Conservation (phyloP, 2,329 filamentous ascomycete species). For the Paraphaeosphaeria minitans region DNA sequence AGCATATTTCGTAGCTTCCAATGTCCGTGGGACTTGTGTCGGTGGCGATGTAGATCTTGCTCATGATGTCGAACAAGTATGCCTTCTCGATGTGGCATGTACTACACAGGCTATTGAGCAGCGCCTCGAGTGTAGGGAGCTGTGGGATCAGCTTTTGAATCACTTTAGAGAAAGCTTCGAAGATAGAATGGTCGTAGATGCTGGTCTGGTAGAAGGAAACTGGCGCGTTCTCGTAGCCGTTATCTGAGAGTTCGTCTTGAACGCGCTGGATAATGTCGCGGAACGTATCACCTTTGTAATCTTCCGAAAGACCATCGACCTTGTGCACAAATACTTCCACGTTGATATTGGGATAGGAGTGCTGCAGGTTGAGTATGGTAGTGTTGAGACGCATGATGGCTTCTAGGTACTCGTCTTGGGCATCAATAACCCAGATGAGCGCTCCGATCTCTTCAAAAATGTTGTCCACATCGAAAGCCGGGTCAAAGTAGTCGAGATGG, state of each 20-base stretch:
- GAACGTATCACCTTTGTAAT: slow-evolving; percentile 95
- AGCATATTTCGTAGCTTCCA: slow-evolving; percentile 96
- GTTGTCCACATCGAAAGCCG: slow-evolving; percentile 86
- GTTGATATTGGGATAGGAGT: slow-evolving; percentile 89
- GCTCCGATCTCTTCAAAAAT: slow-evolving; percentile 95
- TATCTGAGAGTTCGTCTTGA: slow-evolving; percentile 91
- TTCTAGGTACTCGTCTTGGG: slow-evolving; percentile 96
- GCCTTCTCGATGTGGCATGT: slow-evolving; percentile 97
- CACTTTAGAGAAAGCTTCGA: slow-evolving; percentile 97
- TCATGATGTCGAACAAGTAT: slow-evolving; percentile 95
- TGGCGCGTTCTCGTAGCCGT: slow-evolving; percentile 89
- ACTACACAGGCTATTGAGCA: slow-evolving; percentile 91
- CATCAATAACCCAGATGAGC: slow-evolving; percentile 97
- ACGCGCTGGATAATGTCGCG: slow-evolving; percentile 96
- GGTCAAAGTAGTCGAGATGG: slow-evolving; percentile 89
- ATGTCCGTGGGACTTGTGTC: slow-evolving; percentile 93
- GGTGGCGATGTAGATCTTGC: slow-evolving; percentile 98
- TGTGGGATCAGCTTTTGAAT: slow-evolving; percentile 97
- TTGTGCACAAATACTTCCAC: slow-evolving; percentile 99
- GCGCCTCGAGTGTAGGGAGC: slow-evolving; percentile 86
- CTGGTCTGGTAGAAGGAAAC: slow-evolving; percentile 95
- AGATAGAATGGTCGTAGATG: slow-evolving; percentile 98
- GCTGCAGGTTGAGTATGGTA: slow-evolving; percentile 87
- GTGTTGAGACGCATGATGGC: slow-evolving; percentile 84
- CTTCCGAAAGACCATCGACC: slow-evolving; percentile 94